Base-by-base conservation (phyloP, 139 green algal genomes). In the Nannochloris sp. region DNA sequence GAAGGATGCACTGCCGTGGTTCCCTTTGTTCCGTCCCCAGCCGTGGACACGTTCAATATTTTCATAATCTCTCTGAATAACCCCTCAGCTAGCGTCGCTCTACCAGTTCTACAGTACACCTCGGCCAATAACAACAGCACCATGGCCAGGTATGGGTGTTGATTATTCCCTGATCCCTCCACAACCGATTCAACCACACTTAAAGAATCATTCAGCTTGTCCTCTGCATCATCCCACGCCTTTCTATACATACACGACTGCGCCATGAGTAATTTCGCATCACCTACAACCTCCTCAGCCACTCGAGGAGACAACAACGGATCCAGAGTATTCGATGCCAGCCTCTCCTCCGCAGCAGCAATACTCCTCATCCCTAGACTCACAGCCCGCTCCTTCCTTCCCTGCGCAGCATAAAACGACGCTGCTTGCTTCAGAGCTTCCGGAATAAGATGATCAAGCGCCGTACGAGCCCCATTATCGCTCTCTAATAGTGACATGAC, bases 41-140 rank as follows among this genome's bases (percentile, higher is more conserved):
- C n/a, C 2, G 56, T 23, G 16, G 62, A 61, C 25, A 80, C 37
- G 31, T 56, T 12, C 23, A 81, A 31, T 51, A 86, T 59, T 29
- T 81, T 83, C 13, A 65, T 70, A 1, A 45, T 58, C 46, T 82
- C 79, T 29, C 85, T 68, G 61, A 80, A 85, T 37, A 94, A 67
- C 1, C 87, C 87, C 65, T 94, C 87, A 12, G 80, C 84, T 49
- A 87, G 75, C 3, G 81, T 90, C 16, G 90, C 77, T 6, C 82
- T 80, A 6, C 71, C 80, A 1, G 77, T 82, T 16, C 84, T 79
- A 3, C 70, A 69, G 68, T 88, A 93, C 29, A 81, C 61, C 11
- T 74, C 62, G 20, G 69, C 87, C 60, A 91, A 75, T 17, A 83
- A 61, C 20, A 69, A 16, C 62, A 94, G 76, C 25, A 87, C 68